Percentiles rank a stretch among this genome's conserved stretches.
Evolutionary conservation across 208 protist genomes (phyloP).

Genomic region (Leishmania mexicana): DNA sequence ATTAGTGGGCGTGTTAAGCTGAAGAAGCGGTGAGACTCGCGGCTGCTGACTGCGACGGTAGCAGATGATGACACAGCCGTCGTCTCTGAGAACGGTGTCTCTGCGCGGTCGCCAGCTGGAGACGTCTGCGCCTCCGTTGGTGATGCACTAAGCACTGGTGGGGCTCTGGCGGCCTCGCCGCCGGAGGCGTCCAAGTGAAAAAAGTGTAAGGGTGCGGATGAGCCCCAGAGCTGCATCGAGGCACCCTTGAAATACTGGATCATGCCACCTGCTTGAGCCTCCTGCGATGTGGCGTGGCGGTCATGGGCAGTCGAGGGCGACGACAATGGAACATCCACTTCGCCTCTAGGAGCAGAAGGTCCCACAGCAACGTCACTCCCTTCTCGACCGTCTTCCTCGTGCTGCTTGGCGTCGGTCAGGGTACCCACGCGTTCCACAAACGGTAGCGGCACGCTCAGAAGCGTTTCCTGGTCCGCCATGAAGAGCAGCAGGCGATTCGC

Average conservation of each 20-base stretch:
- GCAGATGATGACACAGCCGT: not conserved
- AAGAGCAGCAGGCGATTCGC: slow-evolving; percentile 48
- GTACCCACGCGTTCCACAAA: slow-evolving; percentile 21
- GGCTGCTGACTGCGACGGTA: not conserved
- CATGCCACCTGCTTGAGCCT: not conserved
- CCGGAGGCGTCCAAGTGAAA: not conserved
- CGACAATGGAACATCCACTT: not conserved
- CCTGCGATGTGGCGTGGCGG: not conserved
- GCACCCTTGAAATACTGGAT: slow-evolving; percentile 4
- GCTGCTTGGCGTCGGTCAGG: slow-evolving; percentile 6
- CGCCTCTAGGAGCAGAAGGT: not conserved
- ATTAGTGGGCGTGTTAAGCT: slow-evolving; percentile 20
- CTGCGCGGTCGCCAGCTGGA: not conserved
- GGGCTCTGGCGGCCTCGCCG: not conserved
- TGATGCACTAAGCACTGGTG: not conserved
- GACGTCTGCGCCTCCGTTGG: not conserved
- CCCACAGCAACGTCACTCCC: not conserved
- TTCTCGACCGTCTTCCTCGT: not conserved
- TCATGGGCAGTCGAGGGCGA: not conserved
- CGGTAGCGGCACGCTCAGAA: slow-evolving; percentile 49
- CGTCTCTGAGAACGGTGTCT: not conserved
- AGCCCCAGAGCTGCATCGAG: slow-evolving; percentile 14
- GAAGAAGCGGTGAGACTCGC: not conserved
- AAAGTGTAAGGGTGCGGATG: not conserved
- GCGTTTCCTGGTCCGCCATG: slow-evolving; percentile 24